Base-by-base conservation (phyloP, 108 stramenopile species). In the Fragilaria radians region DNA sequence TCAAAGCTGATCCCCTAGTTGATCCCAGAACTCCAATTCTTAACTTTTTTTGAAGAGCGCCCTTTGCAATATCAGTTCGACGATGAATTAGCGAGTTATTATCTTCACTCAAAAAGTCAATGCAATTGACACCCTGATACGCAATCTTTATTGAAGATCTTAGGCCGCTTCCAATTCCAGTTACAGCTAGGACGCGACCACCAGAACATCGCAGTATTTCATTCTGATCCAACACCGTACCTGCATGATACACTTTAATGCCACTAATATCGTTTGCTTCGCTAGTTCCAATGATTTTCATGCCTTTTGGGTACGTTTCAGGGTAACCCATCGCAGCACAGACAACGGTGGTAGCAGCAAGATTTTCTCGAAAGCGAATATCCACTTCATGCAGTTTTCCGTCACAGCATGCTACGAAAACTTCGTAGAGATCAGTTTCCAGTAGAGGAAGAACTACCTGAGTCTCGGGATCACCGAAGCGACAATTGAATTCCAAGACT, bases 391-490 rank as follows among this genome's bases (percentile, higher is more conserved):
- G 83, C 34, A 98, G 79, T 23, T 67, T 82, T 27, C 96, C 96
- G 52, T 95, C 83, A 52, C 91, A 93, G 72, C 96, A 97, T 33
- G 95, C 96, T 5, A 65, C 72, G 83, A 96, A 86, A 32, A 96
- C 76, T 66, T 97, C 95, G 64, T 87, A 97, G 46, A 88, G 67
- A 60, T 93, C 89, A 1, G 88, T 91, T 66, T 97, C 88, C 52
- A 99, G 74, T n/a, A 99, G 87, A 11, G 97, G 97, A 21, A 99
- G 85, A 28, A 99, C 77, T 42, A 94, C 98, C 72, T 99, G 96
- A 0, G 98, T 97, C 78, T 99, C 98, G 21, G 98, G 98, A 74
- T 99, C 98, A 48, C 98, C 98, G 66, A 98, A 95, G 46, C 97
- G 89, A 64, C 94, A 95, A 77, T 99, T 99, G 79, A 79, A 99